A percentile compares a stretch with the other conserved stretches of the same genome.
Conservation (phyloP, 495 filamentous ascomycete genomes). For the Haplographium delicatum region DNA sequence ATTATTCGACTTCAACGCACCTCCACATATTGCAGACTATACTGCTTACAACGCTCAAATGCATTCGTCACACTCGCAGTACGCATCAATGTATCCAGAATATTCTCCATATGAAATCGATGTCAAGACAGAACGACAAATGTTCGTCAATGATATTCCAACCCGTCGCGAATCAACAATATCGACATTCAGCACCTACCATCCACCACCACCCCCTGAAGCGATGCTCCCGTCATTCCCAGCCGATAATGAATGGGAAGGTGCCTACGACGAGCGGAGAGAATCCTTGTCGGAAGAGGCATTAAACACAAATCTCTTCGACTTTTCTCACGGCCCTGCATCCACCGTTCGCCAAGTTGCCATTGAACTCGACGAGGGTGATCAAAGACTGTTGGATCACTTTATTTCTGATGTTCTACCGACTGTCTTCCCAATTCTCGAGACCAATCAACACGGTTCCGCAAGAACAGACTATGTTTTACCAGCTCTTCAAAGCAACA, state of each 20-base stretch:
- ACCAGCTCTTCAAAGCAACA: constrained; percentile 81
- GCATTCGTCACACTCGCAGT: constrained; percentile 32
- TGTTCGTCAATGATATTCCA: constrained; percentile 86
- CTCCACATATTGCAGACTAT: constrained; percentile 53
- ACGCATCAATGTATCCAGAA: constrained; percentile 35
- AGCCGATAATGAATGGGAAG: constrained; percentile 66
- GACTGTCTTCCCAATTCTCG: constrained; percentile 84
- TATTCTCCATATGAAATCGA: constrained; percentile 86
- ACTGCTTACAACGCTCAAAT: constrained; percentile 53
- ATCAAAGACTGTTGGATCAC: constrained; percentile 82
- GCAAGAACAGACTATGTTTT: constrained; percentile 76
- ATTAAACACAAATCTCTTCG: constrained; percentile 69
- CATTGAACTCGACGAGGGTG: constrained; percentile 84
- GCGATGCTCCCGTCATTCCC: constrained; percentile 60
- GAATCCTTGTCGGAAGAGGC: constrained; percentile 59
- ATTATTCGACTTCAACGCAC: constrained; percentile 63
- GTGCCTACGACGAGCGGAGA: constrained; percentile 59
- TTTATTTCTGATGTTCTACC: constrained; percentile 85
- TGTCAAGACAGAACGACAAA: constrained; percentile 90
- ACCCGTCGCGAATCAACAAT: constrained; percentile 75
- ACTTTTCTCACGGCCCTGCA: constrained; percentile 57
- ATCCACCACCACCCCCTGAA: constrained; percentile 61
- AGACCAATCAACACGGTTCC: constrained; percentile 78
- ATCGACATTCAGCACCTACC: constrained; percentile 82
- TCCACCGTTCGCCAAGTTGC: constrained; percentile 53